Conservation (phyloP, 2,329 filamentous ascomycete genomes). For the Amesomyces nigricolor region DNA sequence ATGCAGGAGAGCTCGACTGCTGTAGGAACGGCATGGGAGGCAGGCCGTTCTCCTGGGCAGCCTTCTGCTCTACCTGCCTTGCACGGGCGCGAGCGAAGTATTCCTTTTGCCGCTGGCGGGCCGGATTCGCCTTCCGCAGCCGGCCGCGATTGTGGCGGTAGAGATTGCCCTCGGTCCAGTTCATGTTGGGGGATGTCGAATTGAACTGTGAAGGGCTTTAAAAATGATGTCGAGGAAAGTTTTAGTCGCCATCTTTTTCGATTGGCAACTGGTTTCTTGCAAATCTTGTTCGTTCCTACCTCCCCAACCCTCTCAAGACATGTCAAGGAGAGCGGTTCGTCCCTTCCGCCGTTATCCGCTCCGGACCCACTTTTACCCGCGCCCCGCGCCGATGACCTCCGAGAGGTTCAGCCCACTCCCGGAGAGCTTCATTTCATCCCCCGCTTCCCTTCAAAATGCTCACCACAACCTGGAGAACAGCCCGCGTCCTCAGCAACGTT, state of each 20-base stretch:
- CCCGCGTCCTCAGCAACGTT: constrained; percentile 13
- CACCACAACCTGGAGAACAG: constrained; percentile 19
- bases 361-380: constrained; percentile 7
- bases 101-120: constrained; percentile 39
- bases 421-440: background rate
- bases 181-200: constrained; percentile 33
- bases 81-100: constrained; percentile 42
- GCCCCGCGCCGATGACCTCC: constrained; percentile 18
- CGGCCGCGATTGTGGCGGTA: constrained; percentile 37
- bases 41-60: constrained; percentile 29
- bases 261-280: too few species aligned
- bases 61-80: constrained; percentile 26
- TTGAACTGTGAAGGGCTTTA: background rate
- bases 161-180: constrained; percentile 46
- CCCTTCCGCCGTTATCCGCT: constrained; percentile 5
- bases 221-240: too few species aligned
- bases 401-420: background rate
- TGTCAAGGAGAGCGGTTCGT: background rate
- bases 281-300: background rate
- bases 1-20: background rate
- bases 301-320: background rate
- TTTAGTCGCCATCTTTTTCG: too few species aligned
- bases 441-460: constrained; percentile 15
- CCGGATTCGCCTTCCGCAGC: constrained; percentile 30
- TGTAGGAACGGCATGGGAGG: constrained; percentile 29